phyloP scores from a whole-genome alignment of 768 basidiomycete genomes.

The Phanerochaete sordida region DNA sequence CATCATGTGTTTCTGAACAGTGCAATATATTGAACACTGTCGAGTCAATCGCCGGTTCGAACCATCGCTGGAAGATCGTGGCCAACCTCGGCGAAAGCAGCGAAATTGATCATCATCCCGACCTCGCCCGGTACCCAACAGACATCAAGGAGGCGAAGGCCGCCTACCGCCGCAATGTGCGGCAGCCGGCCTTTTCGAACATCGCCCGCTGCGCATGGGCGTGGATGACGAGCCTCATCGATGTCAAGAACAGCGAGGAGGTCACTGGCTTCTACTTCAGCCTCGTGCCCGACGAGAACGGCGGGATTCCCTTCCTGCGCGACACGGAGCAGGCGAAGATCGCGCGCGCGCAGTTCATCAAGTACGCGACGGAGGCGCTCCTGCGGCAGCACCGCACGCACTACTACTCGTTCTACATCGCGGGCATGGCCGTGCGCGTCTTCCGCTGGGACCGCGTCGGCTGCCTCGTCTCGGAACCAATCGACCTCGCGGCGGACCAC shows the following conservation, averaged over 20 bases:
- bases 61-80: background rate
- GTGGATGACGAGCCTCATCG: background rate
- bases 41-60: background rate
- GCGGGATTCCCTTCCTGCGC: background rate
- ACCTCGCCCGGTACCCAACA: background rate
- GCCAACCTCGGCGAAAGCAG: background rate
- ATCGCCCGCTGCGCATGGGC: background rate
- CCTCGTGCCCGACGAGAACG: background rate
- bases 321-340: background rate
- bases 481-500: background rate
- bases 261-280: background rate
- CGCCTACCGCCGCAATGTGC: background rate
- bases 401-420: background rate
- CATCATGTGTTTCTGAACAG: background rate
- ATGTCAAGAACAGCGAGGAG: background rate
- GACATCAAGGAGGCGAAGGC: background rate
- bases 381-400: background rate
- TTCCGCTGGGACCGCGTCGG: conserved; percentile 3
- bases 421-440: background rate
- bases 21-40: background rate
- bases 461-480: background rate
- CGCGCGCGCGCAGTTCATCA: background rate
- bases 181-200: background rate
- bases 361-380: background rate
- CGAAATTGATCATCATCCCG: background rate